phyloP scores from a whole-genome alignment of 495 filamentous ascomycete genomes.

The Trichoderma erinaceum region DNA sequence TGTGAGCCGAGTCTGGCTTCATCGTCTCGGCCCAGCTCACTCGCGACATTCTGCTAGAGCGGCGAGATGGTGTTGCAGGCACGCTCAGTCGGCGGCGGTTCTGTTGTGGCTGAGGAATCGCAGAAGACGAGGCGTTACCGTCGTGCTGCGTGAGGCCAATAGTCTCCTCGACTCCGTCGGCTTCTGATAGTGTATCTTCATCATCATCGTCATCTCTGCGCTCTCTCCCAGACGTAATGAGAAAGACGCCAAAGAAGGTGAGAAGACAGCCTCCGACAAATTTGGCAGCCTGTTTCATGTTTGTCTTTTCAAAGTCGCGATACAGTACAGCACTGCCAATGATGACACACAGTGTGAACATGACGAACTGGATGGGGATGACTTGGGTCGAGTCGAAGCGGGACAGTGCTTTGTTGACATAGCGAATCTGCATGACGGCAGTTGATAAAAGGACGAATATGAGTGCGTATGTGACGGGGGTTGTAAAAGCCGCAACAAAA shows the following conservation, averaged over 20 bases:
- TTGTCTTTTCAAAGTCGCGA: conserved; percentile 82
- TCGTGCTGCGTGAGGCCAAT: conserved; percentile 31
- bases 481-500: conserved; percentile 78
- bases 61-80: conserved; percentile 27
- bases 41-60: conserved; percentile 34
- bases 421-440: conserved; percentile 90
- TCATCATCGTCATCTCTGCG: conserved; percentile 34
- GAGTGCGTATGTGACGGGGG: conserved; percentile 83
- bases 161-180: conserved; percentile 48
- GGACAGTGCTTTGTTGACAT: conserved; percentile 89
- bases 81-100: conserved; percentile 17
- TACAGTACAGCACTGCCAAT: conserved; percentile 89
- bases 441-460: conserved; percentile 70
- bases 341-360: conserved; percentile 94
- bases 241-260: conserved; percentile 90
- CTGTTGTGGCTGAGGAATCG: conserved; percentile 9
- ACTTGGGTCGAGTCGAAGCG: conserved; percentile 96
- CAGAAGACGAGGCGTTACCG: background rate
- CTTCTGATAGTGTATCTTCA: conserved; percentile 48
- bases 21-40: conserved; percentile 29
- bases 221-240: conserved; percentile 70
- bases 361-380: conserved; percentile 93
- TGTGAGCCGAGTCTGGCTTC: conserved; percentile 18
- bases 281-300: conserved; percentile 60
- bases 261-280: conserved; percentile 84